These are phyloP conservation scores for Bipolaris sorokiniana DNA, from an alignment of 2,329 filamentous ascomycete species.

Conservation along the genomic window DNA sequence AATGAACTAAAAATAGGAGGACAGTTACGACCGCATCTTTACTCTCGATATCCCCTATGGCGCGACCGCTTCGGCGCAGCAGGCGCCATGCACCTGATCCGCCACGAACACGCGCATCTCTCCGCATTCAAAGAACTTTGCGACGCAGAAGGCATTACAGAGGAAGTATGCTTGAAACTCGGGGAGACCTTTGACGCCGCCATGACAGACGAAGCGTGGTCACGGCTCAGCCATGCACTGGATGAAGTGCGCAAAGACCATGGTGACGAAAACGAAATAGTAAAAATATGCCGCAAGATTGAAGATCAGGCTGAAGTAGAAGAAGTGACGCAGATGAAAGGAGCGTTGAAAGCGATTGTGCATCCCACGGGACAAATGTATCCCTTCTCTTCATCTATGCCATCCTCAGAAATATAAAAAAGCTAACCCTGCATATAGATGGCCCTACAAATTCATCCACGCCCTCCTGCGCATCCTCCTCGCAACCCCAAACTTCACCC, in stretches of 20 bases:
- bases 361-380: slow-evolving; percentile 20
- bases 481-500: slow-evolving; percentile 1
- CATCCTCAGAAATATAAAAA: too few relatives aligned
- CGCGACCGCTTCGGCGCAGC: slow-evolving; percentile 14
- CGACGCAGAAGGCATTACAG: slow-evolving; percentile 14
- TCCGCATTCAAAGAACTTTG: slow-evolving; percentile 13
- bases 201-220: slow-evolving; percentile 23
- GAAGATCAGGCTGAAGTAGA: slow-evolving; percentile 6
- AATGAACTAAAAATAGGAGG: slow-evolving; percentile 7
- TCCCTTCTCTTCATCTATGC: too few relatives aligned
- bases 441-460: slow-evolving; percentile 22
- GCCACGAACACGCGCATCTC: slow-evolving; percentile 18
- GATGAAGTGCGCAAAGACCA: slow-evolving; percentile 18
- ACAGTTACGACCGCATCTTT: slow-evolving; percentile 19
- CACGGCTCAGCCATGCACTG: slow-evolving; percentile 15
- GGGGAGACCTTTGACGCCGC: slow-evolving; percentile 22
- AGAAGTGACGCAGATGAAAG: slow-evolving; percentile 20
- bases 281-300: slow-evolving; percentile 13
- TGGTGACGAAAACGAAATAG: slow-evolving; percentile 14
- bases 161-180: slow-evolving; percentile 21
- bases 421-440: slow-evolving; percentile 4
- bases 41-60: slow-evolving; percentile 20
- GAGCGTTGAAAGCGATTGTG: slow-evolving; percentile 12
- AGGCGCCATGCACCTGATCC: slow-evolving; percentile 20
- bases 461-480: slow-evolving; percentile 17